phyloP scores from a whole-genome alignment of 2,329 filamentous ascomycete species.

The Aspergillus ochraceoroseus region DNA sequence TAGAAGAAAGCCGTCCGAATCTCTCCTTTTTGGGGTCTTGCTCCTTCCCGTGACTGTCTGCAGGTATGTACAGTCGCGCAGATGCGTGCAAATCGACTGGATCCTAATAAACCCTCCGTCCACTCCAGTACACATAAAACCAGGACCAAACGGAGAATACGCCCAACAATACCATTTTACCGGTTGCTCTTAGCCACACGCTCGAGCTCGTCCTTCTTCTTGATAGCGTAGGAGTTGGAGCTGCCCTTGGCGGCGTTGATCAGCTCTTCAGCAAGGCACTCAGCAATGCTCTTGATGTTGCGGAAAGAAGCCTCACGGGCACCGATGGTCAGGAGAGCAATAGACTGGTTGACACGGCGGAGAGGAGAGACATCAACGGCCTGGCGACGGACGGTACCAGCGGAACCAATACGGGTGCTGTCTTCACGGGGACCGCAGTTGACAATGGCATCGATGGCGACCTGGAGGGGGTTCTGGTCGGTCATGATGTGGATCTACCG shows the following conservation, averaged over 20 bases:
- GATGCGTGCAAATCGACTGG: constrained; percentile 42
- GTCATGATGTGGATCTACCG: constrained; percentile 98
- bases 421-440: constrained; percentile 99
- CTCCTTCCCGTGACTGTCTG: constrained; percentile 37
- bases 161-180: constrained; percentile 60
- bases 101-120: constrained; percentile 41
- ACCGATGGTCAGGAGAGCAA: constrained; percentile 97
- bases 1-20: constrained; percentile 39
- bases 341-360: constrained; percentile 99
- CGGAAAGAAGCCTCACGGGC: constrained; percentile 98
- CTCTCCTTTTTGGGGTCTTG: constrained; percentile 36
- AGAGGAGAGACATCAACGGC: constrained; percentile 99
- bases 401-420: constrained; percentile 98
- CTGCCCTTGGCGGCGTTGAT: constrained; percentile 99
- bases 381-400: constrained; percentile 99
- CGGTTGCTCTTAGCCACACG: constrained; percentile 99
- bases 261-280: constrained; percentile 99
- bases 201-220: constrained; percentile 99
- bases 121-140: constrained; percentile 40
- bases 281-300: constrained; percentile 99
- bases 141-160: constrained; percentile 40
- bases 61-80: constrained; percentile 40
- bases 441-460: constrained; percentile 98
- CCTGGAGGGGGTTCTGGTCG: constrained; percentile 99
- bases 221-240: constrained; percentile 99